Evolutionary conservation across 345 rosid genomes (phyloP), one percentile per base, ranked within the genome.

Genomic region (Eucalyptus sideroxylon): DNA sequence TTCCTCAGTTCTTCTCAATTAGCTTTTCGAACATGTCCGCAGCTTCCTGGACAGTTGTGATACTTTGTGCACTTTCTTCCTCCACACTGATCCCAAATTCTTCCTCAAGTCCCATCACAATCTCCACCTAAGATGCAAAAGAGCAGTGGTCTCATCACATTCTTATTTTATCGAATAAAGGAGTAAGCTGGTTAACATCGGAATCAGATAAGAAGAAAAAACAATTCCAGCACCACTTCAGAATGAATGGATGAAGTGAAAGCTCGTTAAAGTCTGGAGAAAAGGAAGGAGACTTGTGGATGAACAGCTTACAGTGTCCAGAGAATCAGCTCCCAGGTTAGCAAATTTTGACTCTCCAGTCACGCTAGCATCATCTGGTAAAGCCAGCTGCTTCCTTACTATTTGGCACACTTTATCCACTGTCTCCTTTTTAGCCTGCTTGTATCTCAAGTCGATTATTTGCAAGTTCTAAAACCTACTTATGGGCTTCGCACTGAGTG

Each of bases 331-430:
- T 86, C 93, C 95, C 42, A 91, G 92, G 42, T 89, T 89, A 72
- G 42, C n/a, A 16, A 94, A 94, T 49, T 88, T 93, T 93, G 94
- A 93, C 12, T 93, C 95, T 87, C 92, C 94, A 49, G 89, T 89
- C 17, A 93, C 90, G 90, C 6, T 16, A 88, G 92, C 27, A 34
- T 89, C 94, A 34, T 88, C 90, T 59, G 94, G 89, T 42, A 93
- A 85, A 37, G 94, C 95, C 87, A 93, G 86, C 88, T 93, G 93
- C 92, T 94, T 92, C 94, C 86, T 93, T 88, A 93, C 94, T 34
- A 94, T 93, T 50, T 89, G 77, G 88, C 92, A 90, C 31, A 93
- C 96, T 91, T 88, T 93, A 15, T 86, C 31, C 86, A 94, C 91
- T 0, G 93, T 94, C 85, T 93, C 94, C 6, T 92, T 91, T 88